These are phyloP conservation scores for Chlamydomonas sp. DNA, from an alignment of 139 green algal genomes.

Conservation along the genomic window DNA sequence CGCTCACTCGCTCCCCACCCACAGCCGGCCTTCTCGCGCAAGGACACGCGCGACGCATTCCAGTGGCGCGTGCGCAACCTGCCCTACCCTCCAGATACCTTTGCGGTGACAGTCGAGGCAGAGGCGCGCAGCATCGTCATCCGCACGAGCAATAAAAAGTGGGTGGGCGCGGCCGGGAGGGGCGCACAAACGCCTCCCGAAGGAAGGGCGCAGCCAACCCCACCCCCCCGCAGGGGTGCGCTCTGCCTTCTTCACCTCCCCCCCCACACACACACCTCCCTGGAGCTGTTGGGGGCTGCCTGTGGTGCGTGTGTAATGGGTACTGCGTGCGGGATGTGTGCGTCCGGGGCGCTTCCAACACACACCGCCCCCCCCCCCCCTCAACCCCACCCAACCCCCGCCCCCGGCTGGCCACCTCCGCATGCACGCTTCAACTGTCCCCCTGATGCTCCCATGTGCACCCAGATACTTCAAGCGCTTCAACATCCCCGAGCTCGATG, in stretches of 20 bases:
- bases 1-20: not conserved
- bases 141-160: conserved; percentile 46
- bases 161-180: too few relatives aligned
- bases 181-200: too few relatives aligned
- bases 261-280: too few relatives aligned
- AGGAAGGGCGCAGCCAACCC: too few relatives aligned
- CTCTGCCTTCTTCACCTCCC: too few relatives aligned
- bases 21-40: conserved; percentile 25
- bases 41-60: conserved; percentile 29
- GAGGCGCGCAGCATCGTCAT: conserved; percentile 28
- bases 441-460: not conserved
- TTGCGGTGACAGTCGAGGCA: conserved; percentile 23
- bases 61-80: conserved; percentile 45
- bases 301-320: not conserved
- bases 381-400: too few relatives aligned
- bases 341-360: too few relatives aligned
- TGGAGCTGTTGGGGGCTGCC: not conserved
- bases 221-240: too few relatives aligned
- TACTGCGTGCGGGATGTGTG: too few relatives aligned
- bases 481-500: conserved; percentile 31
- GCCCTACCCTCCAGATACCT: conserved; percentile 31
- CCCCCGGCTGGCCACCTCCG: too few relatives aligned
- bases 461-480: conserved; percentile 38
- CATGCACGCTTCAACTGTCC: too few relatives aligned
- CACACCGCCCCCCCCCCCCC: too few relatives aligned